These are phyloP conservation scores for Yamadazyma paraphyllophila DNA, from an alignment of 805 yeast genomes.

Conservation along the genomic window DNA sequence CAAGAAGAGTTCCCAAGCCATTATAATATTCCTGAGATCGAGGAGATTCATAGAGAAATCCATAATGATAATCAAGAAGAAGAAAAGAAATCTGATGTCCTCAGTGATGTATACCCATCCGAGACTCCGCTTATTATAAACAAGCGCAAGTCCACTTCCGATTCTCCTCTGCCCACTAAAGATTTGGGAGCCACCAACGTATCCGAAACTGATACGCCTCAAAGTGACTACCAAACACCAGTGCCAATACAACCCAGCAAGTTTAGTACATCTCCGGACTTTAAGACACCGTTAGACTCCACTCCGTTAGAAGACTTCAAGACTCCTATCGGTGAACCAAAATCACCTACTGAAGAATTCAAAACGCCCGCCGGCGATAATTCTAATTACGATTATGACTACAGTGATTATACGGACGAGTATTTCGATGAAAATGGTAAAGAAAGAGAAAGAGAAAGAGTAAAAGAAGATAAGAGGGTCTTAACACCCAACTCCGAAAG, in stretches of 20 bases:
- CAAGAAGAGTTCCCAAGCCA: slow-evolving; percentile 14
- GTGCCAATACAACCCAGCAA: background rate
- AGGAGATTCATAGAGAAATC: slow-evolving; percentile 12
- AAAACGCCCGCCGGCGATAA: background rate
- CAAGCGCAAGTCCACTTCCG: slow-evolving; percentile 18
- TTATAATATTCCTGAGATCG: slow-evolving; percentile 14
- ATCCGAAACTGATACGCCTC: slow-evolving; percentile 9
- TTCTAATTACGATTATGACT: background rate
- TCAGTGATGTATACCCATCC: slow-evolving; percentile 39
- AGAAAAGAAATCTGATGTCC: slow-evolving; percentile 38
- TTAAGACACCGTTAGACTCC: background rate
- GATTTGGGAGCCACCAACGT: background rate
- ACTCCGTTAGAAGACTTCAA: slow-evolving; percentile 6
- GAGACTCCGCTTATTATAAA: slow-evolving; percentile 34
- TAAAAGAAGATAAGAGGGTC: background rate
- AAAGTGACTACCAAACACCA: slow-evolving; percentile 13
- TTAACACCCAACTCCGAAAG: slow-evolving; percentile 15
- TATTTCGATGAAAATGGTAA: slow-evolving; percentile 3
- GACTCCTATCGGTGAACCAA: background rate
- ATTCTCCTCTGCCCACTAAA: slow-evolving; percentile 10
- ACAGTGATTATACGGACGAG: slow-evolving; percentile 7
- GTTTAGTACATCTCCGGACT: background rate
- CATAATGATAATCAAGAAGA: slow-evolving; percentile 20
- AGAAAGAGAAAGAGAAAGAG: background rate
- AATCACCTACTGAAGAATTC: background rate